Evolutionary conservation across 2,329 filamentous ascomycete species (phyloP).

Genomic region (Fusarium illudens): DNA sequence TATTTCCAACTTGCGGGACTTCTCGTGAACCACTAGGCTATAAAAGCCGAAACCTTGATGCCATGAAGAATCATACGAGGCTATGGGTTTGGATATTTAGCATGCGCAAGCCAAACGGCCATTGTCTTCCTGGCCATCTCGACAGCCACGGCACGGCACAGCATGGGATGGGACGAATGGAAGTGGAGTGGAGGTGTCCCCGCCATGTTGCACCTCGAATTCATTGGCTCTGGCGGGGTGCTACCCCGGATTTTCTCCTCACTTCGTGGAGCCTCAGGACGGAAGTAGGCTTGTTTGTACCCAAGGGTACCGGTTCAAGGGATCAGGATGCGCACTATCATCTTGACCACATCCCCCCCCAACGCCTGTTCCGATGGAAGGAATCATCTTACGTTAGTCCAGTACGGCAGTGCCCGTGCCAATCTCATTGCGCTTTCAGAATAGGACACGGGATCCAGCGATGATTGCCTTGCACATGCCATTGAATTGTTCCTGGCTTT

Average conservation of each 20-base stretch:
- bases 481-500: not conserved
- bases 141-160: not conserved
- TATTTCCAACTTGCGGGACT: not conserved
- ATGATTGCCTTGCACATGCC: not conserved
- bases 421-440: not conserved
- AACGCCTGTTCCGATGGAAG: not conserved
- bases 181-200: not conserved
- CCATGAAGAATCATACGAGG: not conserved
- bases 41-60: not conserved
- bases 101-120: not conserved
- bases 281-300: constrained; percentile 1
- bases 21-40: not conserved
- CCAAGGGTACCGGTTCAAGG: constrained; percentile 1
- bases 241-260: constrained; percentile 13
- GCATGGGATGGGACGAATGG: not conserved
- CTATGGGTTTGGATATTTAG: not conserved
- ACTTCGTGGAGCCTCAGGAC: constrained; percentile 7
- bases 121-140: not conserved
- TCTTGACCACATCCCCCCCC: not conserved
- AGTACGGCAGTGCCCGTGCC: not conserved
- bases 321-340: not conserved
- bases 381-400: not conserved
- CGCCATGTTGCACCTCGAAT: not conserved
- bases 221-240: not conserved
- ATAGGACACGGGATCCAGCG: not conserved